Base-by-base conservation (phyloP, 1,139 yeast species). In the Taiozyma sp. region DNA sequence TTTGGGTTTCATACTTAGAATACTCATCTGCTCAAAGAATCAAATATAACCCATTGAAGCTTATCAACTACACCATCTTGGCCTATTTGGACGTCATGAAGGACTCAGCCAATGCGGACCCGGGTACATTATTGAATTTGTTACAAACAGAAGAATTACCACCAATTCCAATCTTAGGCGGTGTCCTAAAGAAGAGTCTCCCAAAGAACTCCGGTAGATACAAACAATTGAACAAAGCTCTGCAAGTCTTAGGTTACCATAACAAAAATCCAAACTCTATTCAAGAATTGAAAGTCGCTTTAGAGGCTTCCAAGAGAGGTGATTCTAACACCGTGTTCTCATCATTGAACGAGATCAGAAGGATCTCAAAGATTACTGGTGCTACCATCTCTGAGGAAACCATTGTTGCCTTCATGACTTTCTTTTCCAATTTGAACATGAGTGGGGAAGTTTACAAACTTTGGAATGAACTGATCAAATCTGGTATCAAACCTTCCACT, bases 391-490 rank as follows among this genome's bases (percentile, higher is more conserved):
- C 42, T 10, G 59, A 56, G 46, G 55, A 52, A 8, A 58, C 62
- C 1, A 44, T 56, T 10, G 49, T 54, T 3, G 62, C 67, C 28
- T 71, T 67, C 50, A 71, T 74, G 58, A 52, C 62, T 19, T 60
- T 69, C 46, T 71, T 65, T 53, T 68, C 69, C 40, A 68, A 62
- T 34, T 53, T 66, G 26, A 59, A 66, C 16, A 53, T 58, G 41
- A 52, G 65, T 4, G 58, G 61, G 8, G 62, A 56, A 44, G 70
- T 77, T 4, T 65, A 71, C 46, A 60, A 64, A 6, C 54, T 72
- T 4, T 77, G 80, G 79, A 71, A 69, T 47, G 66, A 65, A 42
- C 58, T 77, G 60, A 55, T 68, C 26, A 52, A 60, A 21, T 49
- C 60, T 7, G 68, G 65, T 6, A 53, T 66, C 11, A 52, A 51